Conservation (phyloP, 2,329 filamentous ascomycete species). For the Blastomyces percursus region DNA sequence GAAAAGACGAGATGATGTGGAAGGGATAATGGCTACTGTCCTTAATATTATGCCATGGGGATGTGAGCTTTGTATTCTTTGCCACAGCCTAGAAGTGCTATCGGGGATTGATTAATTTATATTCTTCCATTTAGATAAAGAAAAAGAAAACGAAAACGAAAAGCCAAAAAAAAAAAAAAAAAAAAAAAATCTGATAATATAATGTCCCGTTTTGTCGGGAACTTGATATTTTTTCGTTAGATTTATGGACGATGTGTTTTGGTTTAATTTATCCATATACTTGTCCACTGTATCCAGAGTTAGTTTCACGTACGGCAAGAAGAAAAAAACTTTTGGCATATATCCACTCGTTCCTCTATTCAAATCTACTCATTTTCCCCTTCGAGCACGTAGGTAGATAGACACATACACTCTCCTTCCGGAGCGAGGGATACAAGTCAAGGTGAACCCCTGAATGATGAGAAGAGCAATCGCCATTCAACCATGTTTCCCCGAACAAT, state of each 20-base stretch:
- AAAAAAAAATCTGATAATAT: not conserved
- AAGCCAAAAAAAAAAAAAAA: too few relatives aligned
- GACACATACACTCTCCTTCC: not conserved
- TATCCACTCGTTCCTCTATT: not conserved
- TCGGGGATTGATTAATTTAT: not conserved
- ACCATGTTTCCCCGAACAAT: too few relatives aligned
- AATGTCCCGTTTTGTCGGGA: not conserved
- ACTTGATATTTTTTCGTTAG: not conserved
- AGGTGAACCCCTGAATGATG: too few relatives aligned
- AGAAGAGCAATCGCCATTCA: too few relatives aligned
- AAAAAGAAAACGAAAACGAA: not conserved
- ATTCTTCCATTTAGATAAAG: not conserved
- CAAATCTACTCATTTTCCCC: too few relatives aligned
- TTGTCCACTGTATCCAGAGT: not conserved
- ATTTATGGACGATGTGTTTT: not conserved
- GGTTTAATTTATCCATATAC: not conserved
- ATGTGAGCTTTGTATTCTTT: not conserved
- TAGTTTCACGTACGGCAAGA: not conserved
- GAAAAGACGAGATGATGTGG: not conserved
- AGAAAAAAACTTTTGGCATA: not conserved
- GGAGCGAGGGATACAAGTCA: not conserved
- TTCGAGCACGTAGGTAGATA: not conserved
- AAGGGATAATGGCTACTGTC: not conserved
- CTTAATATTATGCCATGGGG: not conserved
- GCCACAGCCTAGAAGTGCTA: not conserved